Evolutionary conservation across 192 early-diverging fungal species (phyloP).

Genomic region (Lobosporangium transversale): DNA sequence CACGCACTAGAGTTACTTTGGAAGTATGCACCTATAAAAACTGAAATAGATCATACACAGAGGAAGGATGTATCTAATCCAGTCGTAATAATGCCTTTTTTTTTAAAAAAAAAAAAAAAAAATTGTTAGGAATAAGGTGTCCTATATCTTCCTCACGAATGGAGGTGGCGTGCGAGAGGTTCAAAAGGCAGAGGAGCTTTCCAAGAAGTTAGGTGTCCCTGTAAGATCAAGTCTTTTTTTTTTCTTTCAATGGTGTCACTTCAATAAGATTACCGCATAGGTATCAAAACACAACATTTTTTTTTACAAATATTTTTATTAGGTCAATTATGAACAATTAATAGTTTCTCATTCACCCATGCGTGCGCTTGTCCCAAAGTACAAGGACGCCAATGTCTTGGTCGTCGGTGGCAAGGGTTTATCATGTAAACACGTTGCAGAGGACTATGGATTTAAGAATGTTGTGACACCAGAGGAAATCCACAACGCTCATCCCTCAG

Average conservation of each 20-base stretch:
- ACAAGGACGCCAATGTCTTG: conserved; percentile 71
- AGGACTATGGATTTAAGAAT: conserved; percentile 69
- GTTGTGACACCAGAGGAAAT: conserved; percentile 68
- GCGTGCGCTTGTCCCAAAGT: conserved; percentile 68
- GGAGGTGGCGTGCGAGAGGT: conserved; percentile 86
- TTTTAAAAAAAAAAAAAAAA: not conserved
- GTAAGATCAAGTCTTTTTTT: conserved; percentile 26
- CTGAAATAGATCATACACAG: no score
- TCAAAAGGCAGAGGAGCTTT: conserved; percentile 76
- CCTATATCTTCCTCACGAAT: conserved; percentile 87
- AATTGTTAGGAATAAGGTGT: conserved; percentile 62
- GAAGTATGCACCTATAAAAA: conserved; percentile 62
- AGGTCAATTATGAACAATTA: conserved; percentile 71
- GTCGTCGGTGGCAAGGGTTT: conserved; percentile 76
- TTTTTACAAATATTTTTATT: conserved; percentile 7
- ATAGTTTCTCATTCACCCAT: conserved; percentile 92
- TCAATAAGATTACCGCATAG: not conserved
- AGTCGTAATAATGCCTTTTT: no score
- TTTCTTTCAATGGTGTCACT: no score
- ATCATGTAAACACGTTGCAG: conserved; percentile 70
- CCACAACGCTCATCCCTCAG: conserved; percentile 71
- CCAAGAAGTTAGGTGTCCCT: conserved; percentile 59
- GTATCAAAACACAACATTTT: not conserved
- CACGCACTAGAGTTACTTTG: conserved; percentile 73
- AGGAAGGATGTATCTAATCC: no score